Percentiles rank a stretch among this genome's conserved stretches.
Conservation (phyloP, 805 yeast genomes). For the Candida morakotiae region DNA sequence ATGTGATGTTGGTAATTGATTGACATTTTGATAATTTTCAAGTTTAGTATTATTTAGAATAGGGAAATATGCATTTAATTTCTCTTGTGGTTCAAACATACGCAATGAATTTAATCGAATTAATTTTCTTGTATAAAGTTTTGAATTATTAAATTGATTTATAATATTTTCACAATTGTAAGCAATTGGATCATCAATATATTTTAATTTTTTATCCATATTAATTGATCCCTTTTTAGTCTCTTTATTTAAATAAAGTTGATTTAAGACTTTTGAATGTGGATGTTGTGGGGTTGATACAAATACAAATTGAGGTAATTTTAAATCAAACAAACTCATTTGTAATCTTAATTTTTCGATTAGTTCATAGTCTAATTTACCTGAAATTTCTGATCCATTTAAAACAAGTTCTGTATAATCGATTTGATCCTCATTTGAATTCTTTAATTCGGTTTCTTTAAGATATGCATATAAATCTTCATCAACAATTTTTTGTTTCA, state of each 20-base stretch:
- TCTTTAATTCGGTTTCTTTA: neutral
- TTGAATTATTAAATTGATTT: neutral
- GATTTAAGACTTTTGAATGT: conserved; percentile 3
- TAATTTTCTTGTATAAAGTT: neutral
- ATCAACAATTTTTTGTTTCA: conserved; percentile 7
- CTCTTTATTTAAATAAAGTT: neutral
- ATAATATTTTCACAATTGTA: neutral
- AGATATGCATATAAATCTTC: conserved; percentile 8
- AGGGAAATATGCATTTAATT: conserved; percentile 3
- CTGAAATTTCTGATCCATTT: neutral
- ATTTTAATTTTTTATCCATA: neutral
- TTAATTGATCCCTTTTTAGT: conserved; percentile 9
- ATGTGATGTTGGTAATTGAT: neutral
- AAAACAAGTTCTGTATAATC: conserved; percentile 1
- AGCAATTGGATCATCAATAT: neutral
- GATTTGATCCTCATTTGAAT: neutral
- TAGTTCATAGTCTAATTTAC: neutral
- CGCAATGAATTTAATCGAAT: neutral
- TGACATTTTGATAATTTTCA: neutral
- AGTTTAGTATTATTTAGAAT: neutral
- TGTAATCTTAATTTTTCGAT: conserved; percentile 1
- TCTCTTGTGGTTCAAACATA: neutral
- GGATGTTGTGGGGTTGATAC: conserved; percentile 14
- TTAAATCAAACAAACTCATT: conserved; percentile 11
- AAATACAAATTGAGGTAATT: conserved; percentile 23